Base-by-base conservation (phyloP, 73 alveolate species). In the Paramecium pentaurelia region DNA sequence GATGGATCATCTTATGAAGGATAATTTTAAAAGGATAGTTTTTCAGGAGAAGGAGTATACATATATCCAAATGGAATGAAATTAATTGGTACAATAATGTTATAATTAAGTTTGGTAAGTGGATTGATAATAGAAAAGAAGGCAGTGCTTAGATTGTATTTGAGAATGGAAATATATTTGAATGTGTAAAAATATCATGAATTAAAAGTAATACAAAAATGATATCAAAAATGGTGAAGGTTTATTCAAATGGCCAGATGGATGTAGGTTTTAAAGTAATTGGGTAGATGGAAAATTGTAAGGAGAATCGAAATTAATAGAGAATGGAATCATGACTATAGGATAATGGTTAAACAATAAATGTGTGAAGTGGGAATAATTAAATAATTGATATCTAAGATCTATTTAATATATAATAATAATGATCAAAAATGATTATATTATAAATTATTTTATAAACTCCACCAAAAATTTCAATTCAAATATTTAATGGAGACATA, bases 1-100 rank as follows among this genome's bases (percentile, higher is more conserved):
- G 98, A 95, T 95, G 97, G 97, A 34, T 58, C 97, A 12, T 92
- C 92, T 34, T 95, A 95, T 95, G 95, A 95, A 71, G 98, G 98
- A 7, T 92, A 95, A 45, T 95, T 95, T 94, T 40, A 51, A 14
- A 28, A 92, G 58, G 92, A 95, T 94, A 87, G 92, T 93, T 86
- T 95, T 73, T 95, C 94, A 34, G 98, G 98, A 10, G 94, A 90
- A 88, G 98, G 98, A 1, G 37, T 49, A 45, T 92, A 92, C 47
- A 42, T 88, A 80, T 95, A 86, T 88, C 88, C 64, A 42, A 95
- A 95, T 94, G 97, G 97, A 2, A 95, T 92, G 58, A 87, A 86
- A 12, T 94, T 60, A 42, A 84, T 47, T 80, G 98, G 98, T 8
- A 54, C 32, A 54, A 54, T 18, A 54, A 18, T 54, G 0, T 54